Base-by-base conservation (phyloP, 768 basidiomycete species). In the Tubosaeta sp. region DNA sequence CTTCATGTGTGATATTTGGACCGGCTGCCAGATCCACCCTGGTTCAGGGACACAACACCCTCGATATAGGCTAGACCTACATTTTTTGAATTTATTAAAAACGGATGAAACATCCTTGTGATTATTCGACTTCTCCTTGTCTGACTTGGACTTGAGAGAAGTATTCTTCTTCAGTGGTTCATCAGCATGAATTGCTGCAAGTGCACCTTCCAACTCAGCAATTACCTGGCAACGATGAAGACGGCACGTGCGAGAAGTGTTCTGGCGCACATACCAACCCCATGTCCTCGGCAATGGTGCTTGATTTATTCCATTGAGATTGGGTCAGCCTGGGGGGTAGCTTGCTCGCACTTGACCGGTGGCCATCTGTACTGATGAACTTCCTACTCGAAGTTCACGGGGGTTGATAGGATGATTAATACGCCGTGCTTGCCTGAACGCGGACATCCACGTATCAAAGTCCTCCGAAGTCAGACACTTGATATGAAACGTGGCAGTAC, bases 401-500 rank as follows among this genome's bases (percentile, higher is more conserved):
- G 35, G n/a, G 52, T 58, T 49, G 43, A 30, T 35, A 38, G 47
- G 49, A 44, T 27, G 49, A 50, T 31, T 29, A 29, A 49, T 25
- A 43, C 11, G 24, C 6, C 14, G 46, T 48, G 30, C 67, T 67
- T 58, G 86, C 88, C 89, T 83, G 62, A 90, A 80, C 24, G 84
- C 83, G 22, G 72, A 55, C 79, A 87, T 86, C 90, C 90, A 92
- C 43, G 62, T 70, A 44, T 82, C 70, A 56, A 89, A 91, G 60
- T 92, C 90, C 9, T 82, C 79, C 16, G 69, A 68, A 42, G 71
- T 83, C n/a, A 89, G 68, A 63, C 87, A 89, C 67, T 85, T 87
- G 55, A 92, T 79, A 67, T 92, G 90, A 63, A 91, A 92, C 1
- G 87, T 91, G 24, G 84, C 84, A 39, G 74, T 82, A 59, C 73